phyloP scores from a whole-genome alignment of 352 stramenopile genomes.

The Pythium guiyangense region DNA sequence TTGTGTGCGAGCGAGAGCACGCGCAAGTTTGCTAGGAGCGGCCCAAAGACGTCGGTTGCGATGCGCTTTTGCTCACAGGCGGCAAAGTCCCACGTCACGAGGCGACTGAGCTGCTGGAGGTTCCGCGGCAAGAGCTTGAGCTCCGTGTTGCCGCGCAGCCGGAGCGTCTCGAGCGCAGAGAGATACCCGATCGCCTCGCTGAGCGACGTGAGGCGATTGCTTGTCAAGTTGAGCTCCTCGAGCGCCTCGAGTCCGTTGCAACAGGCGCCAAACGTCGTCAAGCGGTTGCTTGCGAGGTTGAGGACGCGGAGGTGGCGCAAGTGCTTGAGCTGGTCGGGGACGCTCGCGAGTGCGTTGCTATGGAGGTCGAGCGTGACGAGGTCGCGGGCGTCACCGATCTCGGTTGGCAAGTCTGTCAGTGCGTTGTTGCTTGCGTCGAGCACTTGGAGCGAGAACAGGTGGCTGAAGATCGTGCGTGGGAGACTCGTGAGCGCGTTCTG shows the following conservation, averaged over 20 bases:
- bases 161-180: constrained; percentile 27
- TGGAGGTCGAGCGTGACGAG: constrained; percentile 38
- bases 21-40: constrained; percentile 23
- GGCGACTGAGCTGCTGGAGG: constrained; percentile 31
- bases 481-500: constrained; percentile 45
- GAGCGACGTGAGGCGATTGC: constrained; percentile 37
- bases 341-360: constrained; percentile 36
- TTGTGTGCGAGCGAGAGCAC: constrained; percentile 46
- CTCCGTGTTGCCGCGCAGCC: constrained; percentile 30
- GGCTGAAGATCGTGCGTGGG: constrained; percentile 40
- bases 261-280: constrained; percentile 39
- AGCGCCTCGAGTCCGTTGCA: constrained; percentile 33
- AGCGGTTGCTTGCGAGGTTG: constrained; percentile 38
- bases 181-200: constrained; percentile 33
- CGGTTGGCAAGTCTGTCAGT: constrained; percentile 32
- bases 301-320: constrained; percentile 39
- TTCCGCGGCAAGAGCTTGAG: constrained; percentile 38
- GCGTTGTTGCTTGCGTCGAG: constrained; percentile 55
- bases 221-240: constrained; percentile 48
- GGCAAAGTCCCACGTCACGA: constrained; percentile 37
- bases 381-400: constrained; percentile 51
- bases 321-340: constrained; percentile 26
- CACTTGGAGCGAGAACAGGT: constrained; percentile 52
- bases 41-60: constrained; percentile 41
- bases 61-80: constrained; percentile 47